phyloP scores from a whole-genome alignment of 2,329 filamentous ascomycete genomes.

The Cadophora gregata region DNA sequence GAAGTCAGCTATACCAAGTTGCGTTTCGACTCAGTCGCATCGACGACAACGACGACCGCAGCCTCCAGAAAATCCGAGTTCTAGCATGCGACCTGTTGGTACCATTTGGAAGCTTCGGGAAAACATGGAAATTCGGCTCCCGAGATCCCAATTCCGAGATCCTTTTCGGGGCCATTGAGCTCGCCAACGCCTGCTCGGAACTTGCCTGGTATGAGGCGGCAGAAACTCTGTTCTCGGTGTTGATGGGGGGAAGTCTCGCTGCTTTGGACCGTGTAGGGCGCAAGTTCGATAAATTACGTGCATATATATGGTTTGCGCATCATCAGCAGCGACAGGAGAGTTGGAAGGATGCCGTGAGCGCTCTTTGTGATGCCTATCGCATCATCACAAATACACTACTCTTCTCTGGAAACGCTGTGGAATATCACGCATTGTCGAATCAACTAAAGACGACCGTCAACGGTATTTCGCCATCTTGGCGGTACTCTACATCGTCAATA shows the following conservation, averaged over 20 bases:
- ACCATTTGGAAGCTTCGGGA: not conserved
- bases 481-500: not conserved
- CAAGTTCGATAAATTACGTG: not conserved
- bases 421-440: not conserved
- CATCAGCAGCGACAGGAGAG: not conserved
- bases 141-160: constrained; percentile 3
- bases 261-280: not conserved
- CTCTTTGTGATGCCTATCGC: not conserved
- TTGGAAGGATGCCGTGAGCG: not conserved
- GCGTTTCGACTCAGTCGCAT: not conserved
- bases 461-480: not conserved
- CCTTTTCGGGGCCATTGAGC: not conserved
- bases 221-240: not conserved
- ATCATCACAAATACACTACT: not conserved
- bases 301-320: not conserved
- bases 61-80: not conserved
- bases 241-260: not conserved
- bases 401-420: not conserved
- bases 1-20: not conserved
- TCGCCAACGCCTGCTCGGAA: not conserved
- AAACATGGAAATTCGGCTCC: not conserved
- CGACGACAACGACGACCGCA: not conserved
- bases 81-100: not conserved
- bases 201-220: not conserved
- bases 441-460: not conserved